These are phyloP conservation scores for Annona squamosa DNA, from an alignment of 164 flowering plant species.

Conservation along the genomic window DNA sequence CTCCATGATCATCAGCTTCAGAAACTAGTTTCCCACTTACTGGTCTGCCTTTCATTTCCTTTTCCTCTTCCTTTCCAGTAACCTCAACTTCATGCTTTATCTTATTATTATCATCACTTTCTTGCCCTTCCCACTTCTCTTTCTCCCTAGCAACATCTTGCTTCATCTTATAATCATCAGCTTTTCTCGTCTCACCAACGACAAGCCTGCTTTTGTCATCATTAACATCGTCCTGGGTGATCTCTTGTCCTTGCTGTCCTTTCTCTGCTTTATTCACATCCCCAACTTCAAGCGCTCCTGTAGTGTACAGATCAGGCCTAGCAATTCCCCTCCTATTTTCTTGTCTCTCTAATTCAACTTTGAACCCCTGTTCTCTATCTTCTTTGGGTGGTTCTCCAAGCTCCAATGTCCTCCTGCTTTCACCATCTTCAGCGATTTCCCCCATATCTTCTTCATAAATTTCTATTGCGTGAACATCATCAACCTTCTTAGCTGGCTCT, in stretches of 20 bases:
- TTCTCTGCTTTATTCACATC: slow-evolving; percentile 1
- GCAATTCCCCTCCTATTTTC: not conserved
- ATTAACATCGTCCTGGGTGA: not conserved
- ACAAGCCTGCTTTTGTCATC: not conserved
- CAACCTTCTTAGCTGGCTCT: not conserved
- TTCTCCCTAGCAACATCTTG: too few species aligned
- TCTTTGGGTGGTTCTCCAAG: slow-evolving; percentile 6
- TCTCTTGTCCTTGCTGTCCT: not conserved
- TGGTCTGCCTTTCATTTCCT: slow-evolving; percentile 5
- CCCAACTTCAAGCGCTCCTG: not conserved
- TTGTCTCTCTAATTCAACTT: slow-evolving; percentile 8
- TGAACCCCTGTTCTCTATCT: not conserved
- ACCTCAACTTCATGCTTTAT: not conserved
- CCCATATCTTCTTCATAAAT: slow-evolving; percentile 1
- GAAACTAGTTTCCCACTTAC: not conserved
- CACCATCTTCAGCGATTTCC: slow-evolving; percentile 4
- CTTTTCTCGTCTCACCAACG: not conserved
- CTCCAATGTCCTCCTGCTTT: not conserved
- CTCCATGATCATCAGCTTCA: not conserved
- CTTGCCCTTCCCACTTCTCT: too few species aligned
- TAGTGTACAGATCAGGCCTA: not conserved
- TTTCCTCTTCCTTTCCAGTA: slow-evolving; percentile 10
- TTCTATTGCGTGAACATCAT: not conserved
- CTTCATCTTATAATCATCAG: not conserved
- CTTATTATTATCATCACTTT: too few species aligned